These are phyloP conservation scores for Kalaharituber pfeilii DNA, from an alignment of 2,329 filamentous ascomycete genomes.

Conservation along the genomic window DNA sequence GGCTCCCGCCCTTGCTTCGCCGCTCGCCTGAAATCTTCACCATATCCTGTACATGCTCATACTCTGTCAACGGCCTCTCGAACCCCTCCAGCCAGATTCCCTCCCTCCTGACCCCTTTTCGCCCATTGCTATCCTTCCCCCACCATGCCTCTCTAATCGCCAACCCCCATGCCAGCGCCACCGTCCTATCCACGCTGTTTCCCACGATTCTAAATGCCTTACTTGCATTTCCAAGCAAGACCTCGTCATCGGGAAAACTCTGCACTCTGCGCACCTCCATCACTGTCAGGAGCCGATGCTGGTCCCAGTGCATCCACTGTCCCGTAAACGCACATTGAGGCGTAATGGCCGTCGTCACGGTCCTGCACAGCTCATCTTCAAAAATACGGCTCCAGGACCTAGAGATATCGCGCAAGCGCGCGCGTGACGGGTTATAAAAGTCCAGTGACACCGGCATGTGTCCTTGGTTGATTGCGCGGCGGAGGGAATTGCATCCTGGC, in stretches of 20 bases:
- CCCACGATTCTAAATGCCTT: constrained; percentile 52
- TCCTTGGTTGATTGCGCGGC: not conserved
- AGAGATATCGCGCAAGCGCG: not conserved
- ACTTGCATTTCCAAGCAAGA: constrained; percentile 41
- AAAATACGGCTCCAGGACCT: constrained; percentile 36
- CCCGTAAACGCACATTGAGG: constrained; percentile 41
- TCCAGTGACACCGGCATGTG: not conserved
- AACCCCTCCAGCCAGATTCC: not conserved
- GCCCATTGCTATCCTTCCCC: not conserved
- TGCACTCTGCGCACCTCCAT: constrained; percentile 53
- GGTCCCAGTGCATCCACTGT: constrained; percentile 44
- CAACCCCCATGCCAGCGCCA: constrained; percentile 49
- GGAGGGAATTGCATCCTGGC: constrained; percentile 23
- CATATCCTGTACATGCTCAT: not conserved
- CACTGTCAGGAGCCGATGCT: constrained; percentile 44
- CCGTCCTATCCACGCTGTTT: constrained; percentile 56
- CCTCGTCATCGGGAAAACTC: constrained; percentile 51
- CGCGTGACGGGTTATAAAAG: not conserved
- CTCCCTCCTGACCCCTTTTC: not conserved
- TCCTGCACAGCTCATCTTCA: constrained; percentile 40
- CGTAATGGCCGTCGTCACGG: constrained; percentile 40
- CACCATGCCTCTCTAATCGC: constrained; percentile 41
- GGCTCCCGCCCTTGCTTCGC: not conserved
- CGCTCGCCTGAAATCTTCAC: not conserved
- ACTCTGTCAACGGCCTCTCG: not conserved